A percentile compares a stretch with the other conserved stretches of the same genome.
Evolutionary conservation across 768 basidiomycete genomes (phyloP).

Genomic region (Hygrocybe punicea): DNA sequence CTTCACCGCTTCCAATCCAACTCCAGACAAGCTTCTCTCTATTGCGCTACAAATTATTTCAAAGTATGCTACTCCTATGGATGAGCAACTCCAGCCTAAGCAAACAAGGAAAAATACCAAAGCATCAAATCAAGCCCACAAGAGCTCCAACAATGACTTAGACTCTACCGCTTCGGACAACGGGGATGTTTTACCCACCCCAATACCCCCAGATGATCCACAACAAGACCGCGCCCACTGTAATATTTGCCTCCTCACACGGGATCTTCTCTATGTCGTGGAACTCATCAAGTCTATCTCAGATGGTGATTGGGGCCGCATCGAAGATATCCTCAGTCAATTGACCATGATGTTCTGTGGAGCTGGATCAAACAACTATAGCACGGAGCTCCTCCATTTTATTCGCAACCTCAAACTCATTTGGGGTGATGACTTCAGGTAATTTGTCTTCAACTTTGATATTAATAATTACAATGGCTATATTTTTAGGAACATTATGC

Average conservation of each 20-base stretch:
- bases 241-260: too few relatives aligned
- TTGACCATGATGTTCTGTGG: constrained; percentile 32
- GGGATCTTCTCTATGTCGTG: too few relatives aligned
- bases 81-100: neutral
- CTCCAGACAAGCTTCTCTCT: constrained; percentile 13
- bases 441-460: constrained; percentile 7
- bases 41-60: constrained; percentile 21
- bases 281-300: constrained; percentile 18
- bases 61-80: constrained; percentile 22
- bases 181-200: too few relatives aligned
- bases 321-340: constrained; percentile 30
- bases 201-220: neutral
- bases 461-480: neutral
- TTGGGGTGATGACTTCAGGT: constrained; percentile 35
- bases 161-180: too few relatives aligned
- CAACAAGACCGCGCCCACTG: too few relatives aligned
- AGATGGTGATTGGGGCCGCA: constrained; percentile 30
- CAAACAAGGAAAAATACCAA: neutral
- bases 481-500: constrained; percentile 32
- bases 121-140: neutral
- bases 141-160: too few relatives aligned
- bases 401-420: constrained; percentile 27
- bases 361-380: constrained; percentile 33
- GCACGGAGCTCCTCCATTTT: constrained; percentile 29
- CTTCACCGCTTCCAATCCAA: constrained; percentile 28